Percentiles rank a stretch among this genome's conserved stretches.
These are phyloP conservation scores for Podospora appendiculata DNA, from an alignment of 495 filamentous ascomycete species.

Conservation along the genomic window DNA sequence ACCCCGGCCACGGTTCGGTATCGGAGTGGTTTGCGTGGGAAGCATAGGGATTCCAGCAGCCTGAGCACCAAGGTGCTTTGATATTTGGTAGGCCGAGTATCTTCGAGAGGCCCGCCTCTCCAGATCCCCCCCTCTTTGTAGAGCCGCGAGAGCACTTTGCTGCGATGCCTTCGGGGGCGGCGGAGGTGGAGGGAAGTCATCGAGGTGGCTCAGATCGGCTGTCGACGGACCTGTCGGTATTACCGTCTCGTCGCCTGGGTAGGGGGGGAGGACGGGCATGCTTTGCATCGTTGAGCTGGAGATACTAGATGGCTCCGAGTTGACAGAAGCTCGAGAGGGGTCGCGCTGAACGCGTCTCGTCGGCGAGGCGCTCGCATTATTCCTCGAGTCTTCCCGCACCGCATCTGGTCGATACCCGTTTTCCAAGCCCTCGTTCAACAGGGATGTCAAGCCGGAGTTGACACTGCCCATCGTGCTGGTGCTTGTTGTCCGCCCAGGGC, in stretches of 20 bases:
- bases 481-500: constrained; percentile 52
- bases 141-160: constrained; percentile 81
- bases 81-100: constrained; percentile 93
- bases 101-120: constrained; percentile 86
- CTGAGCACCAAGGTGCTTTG: constrained; percentile 78
- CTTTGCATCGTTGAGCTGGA: constrained; percentile 64
- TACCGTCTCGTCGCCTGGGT: constrained; percentile 48
- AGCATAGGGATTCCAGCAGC: constrained; percentile 79
- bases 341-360: constrained; percentile 35
- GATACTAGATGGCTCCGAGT: constrained; percentile 48
- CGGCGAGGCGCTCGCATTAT: constrained; percentile 27
- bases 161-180: constrained; percentile 74
- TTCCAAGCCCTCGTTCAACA: constrained; percentile 55
- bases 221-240: constrained; percentile 31
- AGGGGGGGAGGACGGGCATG: constrained; percentile 58
- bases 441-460: constrained; percentile 53
- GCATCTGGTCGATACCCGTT: constrained; percentile 31
- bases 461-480: constrained; percentile 55
- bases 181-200: constrained; percentile 57
- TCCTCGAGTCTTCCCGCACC: constrained; percentile 16
- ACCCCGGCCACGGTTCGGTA: constrained; percentile 73
- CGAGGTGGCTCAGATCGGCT: constrained; percentile 32
- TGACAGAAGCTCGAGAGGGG: constrained; percentile 35
- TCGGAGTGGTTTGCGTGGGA: constrained; percentile 75
- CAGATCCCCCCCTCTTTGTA: constrained; percentile 87